Percentiles rank a stretch among this genome's conserved stretches.
phyloP scores from a whole-genome alignment of 345 rosid species.

The Erucastrum elatum region DNA sequence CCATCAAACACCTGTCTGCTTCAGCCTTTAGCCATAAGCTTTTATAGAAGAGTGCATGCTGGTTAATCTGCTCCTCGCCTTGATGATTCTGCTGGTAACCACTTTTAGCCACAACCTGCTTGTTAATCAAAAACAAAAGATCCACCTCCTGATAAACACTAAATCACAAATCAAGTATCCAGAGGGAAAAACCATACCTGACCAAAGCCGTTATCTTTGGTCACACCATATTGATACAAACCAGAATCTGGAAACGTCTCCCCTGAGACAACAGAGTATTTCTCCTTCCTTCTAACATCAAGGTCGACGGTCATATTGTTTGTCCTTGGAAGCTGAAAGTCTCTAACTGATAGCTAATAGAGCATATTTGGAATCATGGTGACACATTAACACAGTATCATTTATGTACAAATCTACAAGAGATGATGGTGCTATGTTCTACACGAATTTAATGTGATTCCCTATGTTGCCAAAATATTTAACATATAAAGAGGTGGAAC shows the following conservation, averaged over 20 bases:
- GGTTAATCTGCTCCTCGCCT: conserved; percentile 34
- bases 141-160: conserved; percentile 8
- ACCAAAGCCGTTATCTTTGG: conserved; percentile 28
- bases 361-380: conserved; percentile 31
- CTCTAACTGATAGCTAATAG: conserved; percentile 36
- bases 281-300: conserved; percentile 38
- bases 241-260: conserved; percentile 29
- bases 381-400: conserved; percentile 32
- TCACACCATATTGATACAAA: conserved; percentile 32
- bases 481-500: background rate
- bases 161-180: background rate
- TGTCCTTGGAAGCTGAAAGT: conserved; percentile 37
- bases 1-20: conserved; percentile 46
- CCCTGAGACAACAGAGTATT: conserved; percentile 22
- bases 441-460: background rate
- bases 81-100: conserved; percentile 27
- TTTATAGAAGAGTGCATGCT: conserved; percentile 42
- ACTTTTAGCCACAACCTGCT: conserved; percentile 40
- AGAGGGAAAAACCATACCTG: conserved; percentile 37
- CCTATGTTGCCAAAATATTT: background rate
- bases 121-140: conserved; percentile 17
- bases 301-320: conserved; percentile 35
- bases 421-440: conserved; percentile 7
- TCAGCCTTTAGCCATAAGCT: conserved; percentile 50
- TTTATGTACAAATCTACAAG: conserved; percentile 2